Conservation (phyloP, 257 asterid genomes). For the Echium plantagineum region DNA sequence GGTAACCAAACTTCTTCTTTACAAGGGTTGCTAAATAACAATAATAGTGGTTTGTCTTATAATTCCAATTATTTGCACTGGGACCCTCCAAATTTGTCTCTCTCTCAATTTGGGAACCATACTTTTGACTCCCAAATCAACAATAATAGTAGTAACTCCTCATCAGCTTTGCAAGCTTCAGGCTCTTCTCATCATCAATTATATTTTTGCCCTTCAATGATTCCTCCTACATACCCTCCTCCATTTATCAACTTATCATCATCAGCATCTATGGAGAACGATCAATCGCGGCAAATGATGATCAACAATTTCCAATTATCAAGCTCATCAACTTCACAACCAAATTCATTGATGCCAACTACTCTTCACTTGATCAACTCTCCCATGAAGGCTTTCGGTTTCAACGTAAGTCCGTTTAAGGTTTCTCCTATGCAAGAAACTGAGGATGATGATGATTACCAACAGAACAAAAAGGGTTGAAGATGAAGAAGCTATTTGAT, state of each 20-base stretch:
- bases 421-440: constrained; percentile 11
- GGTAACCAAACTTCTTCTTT: constrained; percentile 26
- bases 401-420: constrained; percentile 14
- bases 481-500: no score
- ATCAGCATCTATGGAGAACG: constrained; percentile 25
- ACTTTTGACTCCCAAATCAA: constrained; percentile 21
- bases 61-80: constrained; percentile 26
- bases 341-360: constrained; percentile 30
- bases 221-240: constrained; percentile 15
- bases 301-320: constrained; percentile 24
- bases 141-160: constrained; percentile 8
- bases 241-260: constrained; percentile 15
- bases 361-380: constrained; percentile 38
- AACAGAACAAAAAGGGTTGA: constrained; percentile 9
- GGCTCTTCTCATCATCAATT: constrained; percentile 21
- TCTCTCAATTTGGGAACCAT: constrained; percentile 42
- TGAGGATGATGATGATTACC: neutral
- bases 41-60: constrained; percentile 13
- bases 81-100: constrained; percentile 43
- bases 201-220: constrained; percentile 17
- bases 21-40: constrained; percentile 9
- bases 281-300: constrained; percentile 19
- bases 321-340: constrained; percentile 16
- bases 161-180: constrained; percentile 9
- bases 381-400: constrained; percentile 19